Evolutionary conservation across 257 asterid genomes (phyloP).

Genomic region (Rhazya stricta): DNA sequence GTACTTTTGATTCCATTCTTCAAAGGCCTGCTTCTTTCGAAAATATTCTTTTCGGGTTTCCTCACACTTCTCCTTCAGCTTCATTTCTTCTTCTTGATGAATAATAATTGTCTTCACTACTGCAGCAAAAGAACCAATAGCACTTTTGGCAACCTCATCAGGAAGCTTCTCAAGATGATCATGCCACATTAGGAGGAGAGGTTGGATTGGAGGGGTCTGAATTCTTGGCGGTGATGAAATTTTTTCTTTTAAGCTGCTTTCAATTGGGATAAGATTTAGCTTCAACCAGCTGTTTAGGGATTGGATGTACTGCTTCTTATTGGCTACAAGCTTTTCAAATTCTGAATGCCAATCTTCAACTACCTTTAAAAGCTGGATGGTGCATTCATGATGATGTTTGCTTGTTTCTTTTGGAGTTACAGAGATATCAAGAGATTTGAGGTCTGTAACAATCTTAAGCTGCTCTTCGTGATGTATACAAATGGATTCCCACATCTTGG

Average conservation of each 20-base stretch:
- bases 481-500: conserved; percentile 89
- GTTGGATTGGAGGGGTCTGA: conserved; percentile 66
- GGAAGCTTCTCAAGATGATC: conserved; percentile 92
- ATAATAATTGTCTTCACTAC: conserved; percentile 67
- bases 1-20: conserved; percentile 81
- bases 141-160: conserved; percentile 72
- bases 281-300: conserved; percentile 77
- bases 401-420: conserved; percentile 64
- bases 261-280: conserved; percentile 77
- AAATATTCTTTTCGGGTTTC: conserved; percentile 69
- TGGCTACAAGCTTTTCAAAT: conserved; percentile 62
- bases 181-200: conserved; percentile 71
- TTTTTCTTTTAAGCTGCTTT: conserved; percentile 71
- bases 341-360: conserved; percentile 74
- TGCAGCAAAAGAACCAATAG: conserved; percentile 72
- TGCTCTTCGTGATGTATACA: conserved; percentile 64
- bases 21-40: conserved; percentile 69
- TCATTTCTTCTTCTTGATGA: conserved; percentile 90
- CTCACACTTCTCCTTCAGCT: conserved; percentile 77
- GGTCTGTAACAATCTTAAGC: conserved; percentile 53
- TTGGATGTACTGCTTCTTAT: conserved; percentile 58
- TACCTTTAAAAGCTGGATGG: conserved; percentile 60
- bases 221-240: conserved; percentile 58
- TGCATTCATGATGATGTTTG: conserved; percentile 74
- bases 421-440: conserved; percentile 61